A percentile compares a stretch with the other conserved stretches of the same genome.
phyloP scores from a whole-genome alignment of 768 basidiomycete species.

The Russula earlei region DNA sequence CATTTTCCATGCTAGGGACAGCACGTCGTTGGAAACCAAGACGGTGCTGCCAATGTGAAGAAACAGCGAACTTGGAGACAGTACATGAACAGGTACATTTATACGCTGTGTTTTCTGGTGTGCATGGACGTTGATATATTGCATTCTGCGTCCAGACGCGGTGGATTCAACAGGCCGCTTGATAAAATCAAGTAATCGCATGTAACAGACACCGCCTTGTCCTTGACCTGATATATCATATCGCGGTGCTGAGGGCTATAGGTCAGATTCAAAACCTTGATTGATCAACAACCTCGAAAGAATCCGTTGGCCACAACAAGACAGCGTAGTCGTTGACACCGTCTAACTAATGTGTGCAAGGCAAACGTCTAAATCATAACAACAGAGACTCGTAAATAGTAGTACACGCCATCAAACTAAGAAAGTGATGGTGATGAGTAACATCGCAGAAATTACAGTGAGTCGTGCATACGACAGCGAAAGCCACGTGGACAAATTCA shows the following conservation, averaged over 20 bases:
- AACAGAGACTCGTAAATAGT: conserved; percentile 11
- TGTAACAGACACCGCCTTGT: background rate
- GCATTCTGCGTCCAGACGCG: conserved; percentile 40
- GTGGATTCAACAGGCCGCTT: conserved; percentile 86
- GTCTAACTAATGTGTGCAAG: background rate
- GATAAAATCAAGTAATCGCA: conserved; percentile 82
- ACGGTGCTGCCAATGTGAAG: conserved; percentile 56
- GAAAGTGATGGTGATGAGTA: background rate
- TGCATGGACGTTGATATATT: background rate
- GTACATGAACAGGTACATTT: conserved; percentile 86
- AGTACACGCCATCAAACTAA: conserved; percentile 10
- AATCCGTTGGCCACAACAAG: background rate
- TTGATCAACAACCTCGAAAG: no score
- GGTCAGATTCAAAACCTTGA: no score
- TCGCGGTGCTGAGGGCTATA: no score
- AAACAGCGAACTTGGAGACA: conserved; percentile 90
- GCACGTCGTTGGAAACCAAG: conserved; percentile 75
- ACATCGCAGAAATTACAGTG: conserved; percentile 16
- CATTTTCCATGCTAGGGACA: conserved; percentile 46
- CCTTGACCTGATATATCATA: background rate
- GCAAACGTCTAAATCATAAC: conserved; percentile 14
- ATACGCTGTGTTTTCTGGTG: conserved; percentile 7
- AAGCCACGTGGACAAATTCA: conserved; percentile 1
- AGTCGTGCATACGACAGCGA: conserved; percentile 12
- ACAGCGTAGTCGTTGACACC: background rate